Conservation (phyloP, 2,329 filamentous ascomycete species). For the Paraphoma chrysanthemicola region DNA sequence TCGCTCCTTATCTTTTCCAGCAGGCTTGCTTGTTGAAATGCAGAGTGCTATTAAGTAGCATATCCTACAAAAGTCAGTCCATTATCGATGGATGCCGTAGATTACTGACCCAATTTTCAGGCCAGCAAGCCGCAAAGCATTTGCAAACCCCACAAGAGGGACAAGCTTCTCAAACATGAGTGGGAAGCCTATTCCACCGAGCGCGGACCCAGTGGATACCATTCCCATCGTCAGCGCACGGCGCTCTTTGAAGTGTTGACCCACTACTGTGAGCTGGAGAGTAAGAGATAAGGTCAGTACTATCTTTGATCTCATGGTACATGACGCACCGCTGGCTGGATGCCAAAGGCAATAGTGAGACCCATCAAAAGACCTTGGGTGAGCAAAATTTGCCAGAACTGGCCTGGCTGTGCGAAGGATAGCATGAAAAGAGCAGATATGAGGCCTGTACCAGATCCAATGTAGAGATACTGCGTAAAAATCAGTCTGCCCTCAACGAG, state of each 20-base stretch:
- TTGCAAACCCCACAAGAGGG: constrained; percentile 64
- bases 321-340: constrained; percentile 42
- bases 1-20: constrained; percentile 13
- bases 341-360: constrained; percentile 50
- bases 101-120: constrained; percentile 52
- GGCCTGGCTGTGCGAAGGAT: constrained; percentile 28
- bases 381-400: constrained; percentile 54
- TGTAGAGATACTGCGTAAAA: constrained; percentile 33
- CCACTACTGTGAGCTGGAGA: constrained; percentile 40
- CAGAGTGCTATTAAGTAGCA: constrained; percentile 51
- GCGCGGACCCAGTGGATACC: constrained; percentile 49
- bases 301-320: neutral
- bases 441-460: constrained; percentile 32
- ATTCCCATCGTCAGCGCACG: constrained; percentile 53
- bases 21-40: constrained; percentile 37
- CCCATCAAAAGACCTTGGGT: constrained; percentile 55
- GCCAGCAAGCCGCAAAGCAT: constrained; percentile 67
- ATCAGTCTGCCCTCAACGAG: too few relatives aligned
- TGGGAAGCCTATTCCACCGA: constrained; percentile 63
- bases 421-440: constrained; percentile 28
- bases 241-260: constrained; percentile 54
- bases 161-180: constrained; percentile 63
- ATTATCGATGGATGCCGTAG: constrained; percentile 52
- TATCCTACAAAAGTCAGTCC: constrained; percentile 58
- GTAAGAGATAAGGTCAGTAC: neutral